Conservation (phyloP, 306 rosid genomes). For the Casuarina cunninghamiana region DNA sequence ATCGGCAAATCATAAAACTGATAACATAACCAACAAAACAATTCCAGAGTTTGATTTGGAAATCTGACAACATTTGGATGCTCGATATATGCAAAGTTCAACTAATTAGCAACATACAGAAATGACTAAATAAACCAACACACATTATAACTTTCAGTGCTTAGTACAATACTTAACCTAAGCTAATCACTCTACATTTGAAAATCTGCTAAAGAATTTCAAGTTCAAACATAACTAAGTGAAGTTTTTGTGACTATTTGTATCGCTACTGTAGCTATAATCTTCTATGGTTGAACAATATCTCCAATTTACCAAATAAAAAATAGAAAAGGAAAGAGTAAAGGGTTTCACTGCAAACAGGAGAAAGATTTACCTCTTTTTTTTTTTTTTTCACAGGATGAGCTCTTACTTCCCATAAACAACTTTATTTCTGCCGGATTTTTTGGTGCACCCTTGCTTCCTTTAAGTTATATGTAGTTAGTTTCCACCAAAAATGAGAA, state of each 20-base stretch:
- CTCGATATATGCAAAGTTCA: background rate
- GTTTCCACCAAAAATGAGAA: background rate
- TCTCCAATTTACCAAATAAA: background rate
- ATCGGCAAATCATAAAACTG: background rate
- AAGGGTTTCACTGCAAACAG: background rate
- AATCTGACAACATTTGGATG: background rate
- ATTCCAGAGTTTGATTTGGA: background rate
- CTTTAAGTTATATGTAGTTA: slow-evolving; percentile 39
- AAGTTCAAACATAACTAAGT: background rate
- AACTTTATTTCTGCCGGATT: slow-evolving; percentile 70
- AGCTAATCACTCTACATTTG: background rate
- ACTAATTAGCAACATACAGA: background rate
- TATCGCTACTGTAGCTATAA: background rate
- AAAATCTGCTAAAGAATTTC: background rate
- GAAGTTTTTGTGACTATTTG: background rate
- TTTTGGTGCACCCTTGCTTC: slow-evolving; percentile 88
- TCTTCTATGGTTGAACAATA: background rate
- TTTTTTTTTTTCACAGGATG: slow-evolving; percentile 50
- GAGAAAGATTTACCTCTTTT: slow-evolving; percentile 51
- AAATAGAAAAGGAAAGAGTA: background rate
- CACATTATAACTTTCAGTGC: background rate
- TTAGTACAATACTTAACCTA: background rate
- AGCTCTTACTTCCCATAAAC: slow-evolving; percentile 34
- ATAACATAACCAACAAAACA: background rate
- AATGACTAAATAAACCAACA: background rate